Percentiles rank a stretch among this genome's conserved stretches.
Evolutionary conservation across 1,284 basidiomycete genomes (phyloP).

Genomic region (Sporisorium exsertum): DNA sequence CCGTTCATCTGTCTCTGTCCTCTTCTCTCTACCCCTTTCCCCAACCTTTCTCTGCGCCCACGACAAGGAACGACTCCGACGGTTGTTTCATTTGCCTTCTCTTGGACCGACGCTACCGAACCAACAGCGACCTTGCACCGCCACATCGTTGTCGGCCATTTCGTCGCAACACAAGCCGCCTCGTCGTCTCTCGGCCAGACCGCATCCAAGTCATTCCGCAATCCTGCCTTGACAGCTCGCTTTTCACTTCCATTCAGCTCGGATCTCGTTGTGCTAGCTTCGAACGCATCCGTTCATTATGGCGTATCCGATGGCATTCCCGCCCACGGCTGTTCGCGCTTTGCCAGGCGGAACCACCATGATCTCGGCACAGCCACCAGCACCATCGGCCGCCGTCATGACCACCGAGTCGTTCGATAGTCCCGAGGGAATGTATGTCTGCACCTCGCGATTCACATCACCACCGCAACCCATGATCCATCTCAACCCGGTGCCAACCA

Average conservation of each 20-base stretch:
- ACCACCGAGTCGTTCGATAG: conserved; percentile 52
- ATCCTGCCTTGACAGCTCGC: background rate
- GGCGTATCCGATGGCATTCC: conserved; percentile 42
- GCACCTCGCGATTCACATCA: conserved; percentile 46
- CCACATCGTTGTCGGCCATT: conserved; percentile 3
- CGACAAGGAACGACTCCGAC: background rate
- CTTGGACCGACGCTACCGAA: conserved; percentile 7
- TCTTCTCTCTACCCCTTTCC: background rate
- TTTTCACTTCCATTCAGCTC: background rate
- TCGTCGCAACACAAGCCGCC: too few relatives aligned
- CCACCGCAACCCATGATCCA: conserved; percentile 46
- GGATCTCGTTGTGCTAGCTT: background rate
- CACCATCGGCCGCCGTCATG: conserved; percentile 33
- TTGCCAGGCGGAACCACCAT: conserved; percentile 34
- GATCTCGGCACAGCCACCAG: conserved; percentile 30
- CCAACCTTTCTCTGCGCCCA: background rate
- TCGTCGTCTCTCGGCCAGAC: too few relatives aligned
- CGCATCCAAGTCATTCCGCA: background rate
- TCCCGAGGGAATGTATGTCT: conserved; percentile 57
- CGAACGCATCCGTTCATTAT: conserved; percentile 7
- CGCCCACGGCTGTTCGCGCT: conserved; percentile 22
- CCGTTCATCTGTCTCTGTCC: background rate
- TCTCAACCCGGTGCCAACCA: conserved; percentile 37
- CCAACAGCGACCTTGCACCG: conserved; percentile 14
- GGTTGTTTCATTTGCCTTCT: background rate